These are phyloP conservation scores for Coleophoma eucalyptorum DNA, from an alignment of 2,329 filamentous ascomycete species.

Conservation along the genomic window DNA sequence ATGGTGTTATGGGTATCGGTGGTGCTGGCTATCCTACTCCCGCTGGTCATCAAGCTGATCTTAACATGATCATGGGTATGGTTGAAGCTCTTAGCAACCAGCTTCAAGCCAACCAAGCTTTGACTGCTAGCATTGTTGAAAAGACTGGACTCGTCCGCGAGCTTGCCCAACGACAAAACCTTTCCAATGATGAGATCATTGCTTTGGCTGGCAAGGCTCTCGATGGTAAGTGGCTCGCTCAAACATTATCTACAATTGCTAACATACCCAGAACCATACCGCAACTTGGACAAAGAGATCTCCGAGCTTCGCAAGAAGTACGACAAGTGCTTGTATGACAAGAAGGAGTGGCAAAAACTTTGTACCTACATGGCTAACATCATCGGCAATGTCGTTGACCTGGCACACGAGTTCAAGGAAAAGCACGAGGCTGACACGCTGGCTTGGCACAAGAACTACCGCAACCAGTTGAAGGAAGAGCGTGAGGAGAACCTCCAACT, in stretches of 20 bases:
- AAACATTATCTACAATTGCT: conserved; percentile 3
- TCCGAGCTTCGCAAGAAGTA: conserved; percentile 59
- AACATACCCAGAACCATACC: conserved; percentile 44
- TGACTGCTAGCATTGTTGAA: conserved; percentile 62
- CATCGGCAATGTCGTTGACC: conserved; percentile 54
- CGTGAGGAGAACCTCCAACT: conserved; percentile 60
- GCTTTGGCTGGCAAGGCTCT: conserved; percentile 51
- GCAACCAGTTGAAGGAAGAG: conserved; percentile 60
- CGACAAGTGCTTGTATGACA: conserved; percentile 56
- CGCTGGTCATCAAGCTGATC: conserved; percentile 64
- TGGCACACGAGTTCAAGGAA: conserved; percentile 64
- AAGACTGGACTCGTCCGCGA: conserved; percentile 58
- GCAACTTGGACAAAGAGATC: conserved; percentile 57
- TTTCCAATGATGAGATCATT: conserved; percentile 57
- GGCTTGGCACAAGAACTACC: conserved; percentile 64
- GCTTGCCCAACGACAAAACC: conserved; percentile 45
- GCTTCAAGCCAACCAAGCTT: conserved; percentile 44
- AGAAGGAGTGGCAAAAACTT: conserved; percentile 56
- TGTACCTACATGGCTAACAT: conserved; percentile 52
- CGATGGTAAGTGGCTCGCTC: conserved; percentile 40
- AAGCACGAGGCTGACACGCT: conserved; percentile 58
- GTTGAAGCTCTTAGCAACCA: conserved; percentile 53
- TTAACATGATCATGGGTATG: conserved; percentile 66
- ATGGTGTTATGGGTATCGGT: conserved; percentile 35
- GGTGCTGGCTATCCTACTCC: conserved; percentile 46